A percentile compares a stretch with the other conserved stretches of the same genome.
Evolutionary conservation across 164 flowering plant species (phyloP).

Genomic region (Aristolochia fimbriata): DNA sequence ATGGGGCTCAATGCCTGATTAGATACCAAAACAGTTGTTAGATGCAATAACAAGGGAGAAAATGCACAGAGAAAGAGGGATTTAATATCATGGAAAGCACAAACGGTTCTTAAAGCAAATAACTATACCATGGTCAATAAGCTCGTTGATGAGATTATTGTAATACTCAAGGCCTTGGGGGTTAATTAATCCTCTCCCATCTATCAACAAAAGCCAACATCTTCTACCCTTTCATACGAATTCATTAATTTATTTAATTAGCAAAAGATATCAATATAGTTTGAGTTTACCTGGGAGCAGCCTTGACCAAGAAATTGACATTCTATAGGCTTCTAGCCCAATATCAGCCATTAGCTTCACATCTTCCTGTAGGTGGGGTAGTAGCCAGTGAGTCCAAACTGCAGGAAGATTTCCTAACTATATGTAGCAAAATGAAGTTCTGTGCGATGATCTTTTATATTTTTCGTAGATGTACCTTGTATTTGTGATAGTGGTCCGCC

Average conservation of each 20-base stretch:
- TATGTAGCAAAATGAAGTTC: too few relatives aligned
- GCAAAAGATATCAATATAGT: neutral
- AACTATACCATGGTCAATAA: conserved; percentile 8
- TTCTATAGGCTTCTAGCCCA: conserved; percentile 13
- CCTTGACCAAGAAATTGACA: conserved; percentile 19
- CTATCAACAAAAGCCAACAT: neutral
- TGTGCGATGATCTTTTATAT: too few relatives aligned
- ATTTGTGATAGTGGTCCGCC: conserved; percentile 10
- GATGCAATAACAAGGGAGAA: neutral
- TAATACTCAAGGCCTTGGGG: conserved; percentile 13
- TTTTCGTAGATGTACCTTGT: conserved; percentile 8
- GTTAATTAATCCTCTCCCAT: conserved; percentile 15
- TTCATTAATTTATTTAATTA: too few relatives aligned
- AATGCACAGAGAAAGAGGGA: neutral
- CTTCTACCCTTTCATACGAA: neutral
- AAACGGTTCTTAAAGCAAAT: neutral
- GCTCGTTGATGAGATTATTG: conserved; percentile 15
- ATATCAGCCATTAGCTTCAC: conserved; percentile 12
- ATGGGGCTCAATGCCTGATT: conserved; percentile 27
- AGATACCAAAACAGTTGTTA: neutral
- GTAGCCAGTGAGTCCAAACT: too few relatives aligned
- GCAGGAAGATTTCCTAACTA: neutral
- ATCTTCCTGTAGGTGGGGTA: conserved; percentile 16
- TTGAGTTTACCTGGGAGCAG: conserved; percentile 7
- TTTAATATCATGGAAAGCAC: neutral